phyloP scores from a whole-genome alignment of 2,329 filamentous ascomycete genomes.

The Talaromyces sp. region DNA sequence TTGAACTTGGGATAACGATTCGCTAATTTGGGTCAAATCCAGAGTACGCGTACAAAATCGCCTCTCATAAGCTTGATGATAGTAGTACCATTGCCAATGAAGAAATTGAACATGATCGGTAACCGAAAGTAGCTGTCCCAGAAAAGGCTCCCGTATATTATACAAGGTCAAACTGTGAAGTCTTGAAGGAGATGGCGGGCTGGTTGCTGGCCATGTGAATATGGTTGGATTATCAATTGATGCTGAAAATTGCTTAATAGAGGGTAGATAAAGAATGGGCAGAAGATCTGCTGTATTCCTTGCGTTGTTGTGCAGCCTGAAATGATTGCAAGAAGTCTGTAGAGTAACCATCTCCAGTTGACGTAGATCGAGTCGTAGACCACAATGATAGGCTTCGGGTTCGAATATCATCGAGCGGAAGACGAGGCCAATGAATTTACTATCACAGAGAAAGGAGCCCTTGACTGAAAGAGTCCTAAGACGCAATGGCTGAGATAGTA shows the following conservation, averaged over 20 bases:
- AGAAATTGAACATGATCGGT: too few species aligned
- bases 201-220: background rate
- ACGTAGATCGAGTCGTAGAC: background rate
- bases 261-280: background rate
- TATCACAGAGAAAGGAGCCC: background rate
- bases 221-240: background rate
- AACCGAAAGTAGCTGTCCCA: too few species aligned
- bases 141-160: background rate
- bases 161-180: background rate
- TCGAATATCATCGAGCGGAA: background rate
- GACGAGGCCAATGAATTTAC: background rate
- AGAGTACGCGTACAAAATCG: too few species aligned
- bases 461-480: background rate
- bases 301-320: background rate
- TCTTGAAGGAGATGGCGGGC: background rate
- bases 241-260: background rate
- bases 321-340: background rate
- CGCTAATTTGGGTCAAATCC: too few species aligned
- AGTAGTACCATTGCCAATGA: too few species aligned
- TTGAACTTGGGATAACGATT: too few species aligned
- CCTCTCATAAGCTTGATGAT: too few species aligned
- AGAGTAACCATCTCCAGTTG: background rate
- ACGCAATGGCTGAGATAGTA: conserved; percentile 4
- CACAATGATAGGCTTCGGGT: background rate
- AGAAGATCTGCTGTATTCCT: background rate